Percentiles rank a stretch among this genome's conserved stretches.
Conservation (phyloP, 2,329 filamentous ascomycete species). For the Talaromyces islandicus region DNA sequence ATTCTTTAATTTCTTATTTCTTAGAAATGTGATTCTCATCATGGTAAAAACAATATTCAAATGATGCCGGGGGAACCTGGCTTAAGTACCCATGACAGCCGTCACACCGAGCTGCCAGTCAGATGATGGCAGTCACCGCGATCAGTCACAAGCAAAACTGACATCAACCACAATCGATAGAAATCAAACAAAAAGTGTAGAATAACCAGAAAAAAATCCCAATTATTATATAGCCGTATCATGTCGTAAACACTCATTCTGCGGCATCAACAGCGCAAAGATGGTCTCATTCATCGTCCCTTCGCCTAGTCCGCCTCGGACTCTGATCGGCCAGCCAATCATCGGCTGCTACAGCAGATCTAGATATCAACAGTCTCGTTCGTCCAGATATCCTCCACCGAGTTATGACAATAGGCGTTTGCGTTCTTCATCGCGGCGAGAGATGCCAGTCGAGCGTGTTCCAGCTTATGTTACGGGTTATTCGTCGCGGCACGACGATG, state of each 20-base stretch:
- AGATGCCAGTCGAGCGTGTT: not conserved
- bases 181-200: not conserved
- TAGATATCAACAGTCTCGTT: not conserved
- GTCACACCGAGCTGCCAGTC: not conserved
- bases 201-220: not conserved
- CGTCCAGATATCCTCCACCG: not conserved
- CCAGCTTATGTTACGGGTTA: not conserved
- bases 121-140: not conserved
- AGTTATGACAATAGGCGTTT: not conserved
- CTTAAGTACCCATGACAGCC: not conserved
- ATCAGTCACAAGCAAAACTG: not conserved
- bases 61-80: not conserved
- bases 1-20: not conserved
- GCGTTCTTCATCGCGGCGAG: not conserved
- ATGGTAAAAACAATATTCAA: not conserved
- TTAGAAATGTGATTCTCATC: not conserved
- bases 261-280: not conserved
- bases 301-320: not conserved
- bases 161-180: not conserved
- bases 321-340: not conserved
- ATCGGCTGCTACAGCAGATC: not conserved
- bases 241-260: not conserved
- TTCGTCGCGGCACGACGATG: not conserved
- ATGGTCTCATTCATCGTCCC: not conserved
- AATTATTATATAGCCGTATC: not conserved